phyloP scores from a whole-genome alignment of 768 basidiomycete species.

The Hygrocybe coccinea region DNA sequence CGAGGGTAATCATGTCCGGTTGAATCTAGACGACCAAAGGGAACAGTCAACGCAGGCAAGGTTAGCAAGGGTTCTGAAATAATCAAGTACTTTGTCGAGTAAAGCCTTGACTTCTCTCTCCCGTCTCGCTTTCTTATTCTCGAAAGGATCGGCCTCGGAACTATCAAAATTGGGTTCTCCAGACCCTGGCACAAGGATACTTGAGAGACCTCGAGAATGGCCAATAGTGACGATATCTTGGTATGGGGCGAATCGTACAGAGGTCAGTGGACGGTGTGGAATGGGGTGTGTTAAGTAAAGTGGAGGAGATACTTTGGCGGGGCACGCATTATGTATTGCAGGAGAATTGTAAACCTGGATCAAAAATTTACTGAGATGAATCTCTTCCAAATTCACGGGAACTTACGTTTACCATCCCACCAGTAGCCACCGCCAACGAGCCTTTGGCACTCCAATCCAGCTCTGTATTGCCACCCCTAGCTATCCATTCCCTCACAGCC shows the following conservation, averaged over 20 bases:
- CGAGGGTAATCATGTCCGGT: constrained; percentile 86
- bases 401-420: constrained; percentile 78
- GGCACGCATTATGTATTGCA: constrained; percentile 54
- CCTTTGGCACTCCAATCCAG: constrained; percentile 86
- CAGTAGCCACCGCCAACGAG: constrained; percentile 71
- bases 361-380: not conserved
- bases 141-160: constrained; percentile 90
- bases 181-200: constrained; percentile 82
- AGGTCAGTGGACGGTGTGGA: constrained; percentile 70
- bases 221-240: constrained; percentile 80
- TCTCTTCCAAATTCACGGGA: not conserved
- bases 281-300: constrained; percentile 87
- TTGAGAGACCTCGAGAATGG: constrained; percentile 73
- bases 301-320: constrained; percentile 54
- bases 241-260: constrained; percentile 82
- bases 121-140: constrained; percentile 70
- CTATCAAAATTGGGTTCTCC: constrained; percentile 97
- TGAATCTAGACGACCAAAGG: constrained; percentile 53
- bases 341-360: constrained; percentile 70
- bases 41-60: not conserved
- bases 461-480: constrained; percentile 63
- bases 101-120: constrained; percentile 89
- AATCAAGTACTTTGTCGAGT: constrained; percentile 69
- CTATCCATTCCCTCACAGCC: constrained; percentile 69
- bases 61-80: not conserved